These are phyloP conservation scores for Prillingera fragicola DNA, from an alignment of 1,284 basidiomycete genomes.

Conservation along the genomic window DNA sequence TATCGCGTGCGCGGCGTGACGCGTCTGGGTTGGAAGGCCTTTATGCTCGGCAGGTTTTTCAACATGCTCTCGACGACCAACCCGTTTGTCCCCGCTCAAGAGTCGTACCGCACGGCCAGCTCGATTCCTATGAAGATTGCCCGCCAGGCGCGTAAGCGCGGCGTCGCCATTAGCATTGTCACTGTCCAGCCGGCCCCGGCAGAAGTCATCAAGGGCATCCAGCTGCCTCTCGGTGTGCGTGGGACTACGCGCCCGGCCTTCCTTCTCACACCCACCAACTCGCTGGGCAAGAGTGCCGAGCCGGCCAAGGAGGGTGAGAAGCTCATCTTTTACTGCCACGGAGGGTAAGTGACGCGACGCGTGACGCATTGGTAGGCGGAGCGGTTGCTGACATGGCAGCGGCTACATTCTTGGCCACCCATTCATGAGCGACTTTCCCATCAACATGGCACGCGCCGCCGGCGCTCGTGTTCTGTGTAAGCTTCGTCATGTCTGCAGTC, in stretches of 20 bases:
- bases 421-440: conserved; percentile 16
- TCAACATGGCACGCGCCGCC: conserved; percentile 14
- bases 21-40: too few species aligned
- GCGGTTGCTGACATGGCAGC: conserved; percentile 8
- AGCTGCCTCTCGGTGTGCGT: too few species aligned
- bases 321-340: conserved; percentile 30
- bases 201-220: too few species aligned
- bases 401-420: conserved; percentile 26
- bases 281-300: conserved; percentile 3
- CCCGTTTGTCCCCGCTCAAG: too few species aligned
- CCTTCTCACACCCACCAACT: conserved; percentile 16
- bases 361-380: too few species aligned
- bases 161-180: neutral
- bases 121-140: too few species aligned
- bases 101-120: too few species aligned
- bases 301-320: conserved; percentile 19
- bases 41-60: too few species aligned
- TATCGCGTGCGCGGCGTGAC: too few species aligned
- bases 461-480: conserved; percentile 14
- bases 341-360: conserved; percentile 26
- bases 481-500: neutral
- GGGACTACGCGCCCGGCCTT: conserved; percentile 13
- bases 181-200: neutral
- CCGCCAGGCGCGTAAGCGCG: too few species aligned
- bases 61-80: too few species aligned